Conservation (phyloP, 495 filamentous ascomycete species). For the Haplographium delicatum region DNA sequence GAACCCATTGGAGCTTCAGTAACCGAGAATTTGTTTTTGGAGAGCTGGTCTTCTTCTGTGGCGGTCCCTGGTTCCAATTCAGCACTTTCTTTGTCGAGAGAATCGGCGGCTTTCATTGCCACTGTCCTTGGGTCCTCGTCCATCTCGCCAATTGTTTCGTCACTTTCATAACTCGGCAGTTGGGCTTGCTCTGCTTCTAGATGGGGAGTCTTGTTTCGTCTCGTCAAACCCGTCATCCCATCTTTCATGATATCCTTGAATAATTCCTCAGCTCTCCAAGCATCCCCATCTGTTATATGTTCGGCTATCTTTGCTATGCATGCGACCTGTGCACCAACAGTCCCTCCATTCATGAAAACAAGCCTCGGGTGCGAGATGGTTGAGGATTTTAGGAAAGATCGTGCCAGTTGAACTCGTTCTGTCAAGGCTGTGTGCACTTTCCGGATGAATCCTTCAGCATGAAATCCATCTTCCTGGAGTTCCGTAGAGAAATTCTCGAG, state of each 20-base stretch:
- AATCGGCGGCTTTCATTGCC: constrained; percentile 46
- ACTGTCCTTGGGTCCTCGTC: constrained; percentile 31
- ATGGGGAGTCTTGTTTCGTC: background rate
- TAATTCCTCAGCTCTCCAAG: constrained; percentile 36
- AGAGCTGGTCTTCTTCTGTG: background rate
- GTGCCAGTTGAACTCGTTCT: constrained; percentile 36
- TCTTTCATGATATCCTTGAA: constrained; percentile 38
- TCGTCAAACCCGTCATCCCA: constrained; percentile 34
- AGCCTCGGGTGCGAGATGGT: constrained; percentile 36
- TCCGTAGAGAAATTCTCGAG: constrained; percentile 29
- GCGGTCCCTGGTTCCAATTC: constrained; percentile 30
- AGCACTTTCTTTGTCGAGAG: constrained; percentile 42
- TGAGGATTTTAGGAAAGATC: constrained; percentile 37
- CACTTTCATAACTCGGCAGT: constrained; percentile 3
- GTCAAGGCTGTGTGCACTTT: constrained; percentile 36
- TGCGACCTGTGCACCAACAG: constrained; percentile 36
- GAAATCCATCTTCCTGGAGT: constrained; percentile 21
- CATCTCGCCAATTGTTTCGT: background rate
- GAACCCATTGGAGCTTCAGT: background rate
- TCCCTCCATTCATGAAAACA: constrained; percentile 48
- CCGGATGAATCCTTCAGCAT: constrained; percentile 35
- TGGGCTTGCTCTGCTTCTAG: background rate
- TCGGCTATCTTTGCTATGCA: constrained; percentile 41
- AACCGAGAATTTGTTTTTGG: background rate
- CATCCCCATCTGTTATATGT: constrained; percentile 34